Conservation (phyloP, 352 stramenopile species). For the Bremia lactucae region DNA sequence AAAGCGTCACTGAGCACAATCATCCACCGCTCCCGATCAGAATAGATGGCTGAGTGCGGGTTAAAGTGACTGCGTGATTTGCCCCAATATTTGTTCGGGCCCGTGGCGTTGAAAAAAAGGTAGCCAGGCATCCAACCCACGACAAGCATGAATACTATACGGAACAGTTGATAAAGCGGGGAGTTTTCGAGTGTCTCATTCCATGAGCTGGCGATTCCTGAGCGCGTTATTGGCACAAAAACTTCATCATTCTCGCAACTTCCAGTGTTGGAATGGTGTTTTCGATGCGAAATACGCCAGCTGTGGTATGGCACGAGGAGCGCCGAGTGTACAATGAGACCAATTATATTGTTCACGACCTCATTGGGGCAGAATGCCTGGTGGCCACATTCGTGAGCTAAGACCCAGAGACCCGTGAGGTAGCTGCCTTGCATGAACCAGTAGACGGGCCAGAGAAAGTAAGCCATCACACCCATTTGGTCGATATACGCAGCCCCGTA, state of each 20-base stretch:
- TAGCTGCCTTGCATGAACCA: constrained; percentile 96
- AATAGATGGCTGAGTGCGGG: constrained; percentile 91
- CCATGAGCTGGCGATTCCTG: constrained; percentile 45
- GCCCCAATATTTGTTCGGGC: constrained; percentile 82
- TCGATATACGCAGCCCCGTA: constrained; percentile 80
- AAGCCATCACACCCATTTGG: constrained; percentile 29
- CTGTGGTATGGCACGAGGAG: constrained; percentile 98
- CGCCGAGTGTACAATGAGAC: constrained; percentile 93
- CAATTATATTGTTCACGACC: constrained; percentile 92
- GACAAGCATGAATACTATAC: constrained; percentile 89
- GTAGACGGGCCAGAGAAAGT: constrained; percentile 89
- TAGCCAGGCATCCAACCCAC: constrained; percentile 97
- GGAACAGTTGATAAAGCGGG: constrained; percentile 90
- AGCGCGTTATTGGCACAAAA: constrained; percentile 88
- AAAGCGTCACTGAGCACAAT: constrained; percentile 89
- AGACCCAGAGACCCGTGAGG: constrained; percentile 94
- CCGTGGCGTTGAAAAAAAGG: constrained; percentile 92
- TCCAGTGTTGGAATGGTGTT: constrained; percentile 94
- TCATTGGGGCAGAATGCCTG: constrained; percentile 92
- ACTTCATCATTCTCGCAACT: constrained; percentile 95
- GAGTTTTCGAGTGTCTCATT: constrained; percentile 87
- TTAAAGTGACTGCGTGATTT: constrained; percentile 92
- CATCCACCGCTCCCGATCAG: constrained; percentile 86
- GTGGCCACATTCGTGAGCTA: constrained; percentile 97
- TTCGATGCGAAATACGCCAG: constrained; percentile 93